phyloP scores from a whole-genome alignment of 2,329 filamentous ascomycete species.

The Niveomyces coronatus region DNA sequence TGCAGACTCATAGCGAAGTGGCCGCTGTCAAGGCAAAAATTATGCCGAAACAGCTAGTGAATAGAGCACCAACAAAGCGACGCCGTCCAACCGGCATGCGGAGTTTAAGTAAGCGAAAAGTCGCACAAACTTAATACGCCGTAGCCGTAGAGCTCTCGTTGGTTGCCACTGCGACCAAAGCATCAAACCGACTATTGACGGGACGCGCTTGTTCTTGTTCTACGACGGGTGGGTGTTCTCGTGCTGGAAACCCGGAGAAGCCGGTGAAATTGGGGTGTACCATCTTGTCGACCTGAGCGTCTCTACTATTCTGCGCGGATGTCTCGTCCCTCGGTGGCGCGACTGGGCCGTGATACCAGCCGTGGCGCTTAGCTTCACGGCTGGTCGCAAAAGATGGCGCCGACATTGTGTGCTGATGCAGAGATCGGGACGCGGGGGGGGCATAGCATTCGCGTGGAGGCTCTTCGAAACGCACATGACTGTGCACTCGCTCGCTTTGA shows the following conservation, averaged over 20 bases:
- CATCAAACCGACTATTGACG: constrained; percentile 23
- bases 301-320: constrained; percentile 20
- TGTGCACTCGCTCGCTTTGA: constrained; percentile 40
- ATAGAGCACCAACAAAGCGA: too few species aligned
- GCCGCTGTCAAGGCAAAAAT: too few species aligned
- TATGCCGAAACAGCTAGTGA: too few species aligned
- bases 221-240: constrained; percentile 18
- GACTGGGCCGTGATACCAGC: constrained; percentile 56
- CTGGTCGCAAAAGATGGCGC: constrained; percentile 46
- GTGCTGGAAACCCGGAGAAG: constrained; percentile 40
- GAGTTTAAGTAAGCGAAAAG: neutral
- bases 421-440: constrained; percentile 21
- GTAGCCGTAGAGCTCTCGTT: constrained; percentile 33
- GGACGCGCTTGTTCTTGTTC: constrained; percentile 11
- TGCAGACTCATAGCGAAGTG: too few species aligned
- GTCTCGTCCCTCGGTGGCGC: constrained; percentile 28
- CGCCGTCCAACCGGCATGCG: neutral
- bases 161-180: constrained; percentile 34
- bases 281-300: constrained; percentile 43
- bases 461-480: constrained; percentile 43
- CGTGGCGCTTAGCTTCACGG: constrained; percentile 55
- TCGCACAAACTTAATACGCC: constrained; percentile 22
- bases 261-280: constrained; percentile 45
- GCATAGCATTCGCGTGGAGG: constrained; percentile 22
- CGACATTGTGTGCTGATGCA: constrained; percentile 50